Evolutionary conservation across 306 rosid species (phyloP).

Genomic region (Comarum palustre): DNA sequence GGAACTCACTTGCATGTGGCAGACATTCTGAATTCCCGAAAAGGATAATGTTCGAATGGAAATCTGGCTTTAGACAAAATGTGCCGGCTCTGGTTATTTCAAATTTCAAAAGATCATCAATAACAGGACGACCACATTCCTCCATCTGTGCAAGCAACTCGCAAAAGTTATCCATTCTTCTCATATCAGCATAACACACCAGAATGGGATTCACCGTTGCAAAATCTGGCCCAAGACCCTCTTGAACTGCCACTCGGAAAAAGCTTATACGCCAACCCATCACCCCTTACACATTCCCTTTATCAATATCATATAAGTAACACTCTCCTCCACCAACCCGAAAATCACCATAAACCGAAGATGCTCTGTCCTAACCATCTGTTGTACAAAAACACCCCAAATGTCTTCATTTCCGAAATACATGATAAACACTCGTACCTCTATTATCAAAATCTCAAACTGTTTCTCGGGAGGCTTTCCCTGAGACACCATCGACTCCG

Average conservation of each 20-base stretch:
- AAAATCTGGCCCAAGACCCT: constrained; percentile 59
- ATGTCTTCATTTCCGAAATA: too few relatives aligned
- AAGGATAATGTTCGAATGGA: too few relatives aligned
- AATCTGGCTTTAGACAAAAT: too few relatives aligned
- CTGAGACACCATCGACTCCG: too few relatives aligned
- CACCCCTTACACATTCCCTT: constrained; percentile 75
- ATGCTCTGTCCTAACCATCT: constrained; percentile 56
- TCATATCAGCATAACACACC: constrained; percentile 46
- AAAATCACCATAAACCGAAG: constrained; percentile 64
- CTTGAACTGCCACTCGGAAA: constrained; percentile 50
- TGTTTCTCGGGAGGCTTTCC: too few relatives aligned
- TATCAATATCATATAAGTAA: constrained; percentile 73
- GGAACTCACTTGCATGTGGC: too few relatives aligned
- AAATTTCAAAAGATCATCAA: constrained; percentile 51
- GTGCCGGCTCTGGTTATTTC: too few relatives aligned
- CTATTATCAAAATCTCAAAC: too few relatives aligned
- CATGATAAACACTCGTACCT: too few relatives aligned
- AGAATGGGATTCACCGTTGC: constrained; percentile 49
- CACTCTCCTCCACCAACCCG: constrained; percentile 65
- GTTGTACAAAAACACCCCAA: constrained; percentile 72
- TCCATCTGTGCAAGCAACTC: constrained; percentile 55
- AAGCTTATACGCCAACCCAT: constrained; percentile 57
- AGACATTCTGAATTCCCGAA: too few relatives aligned
- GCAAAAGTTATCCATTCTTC: constrained; percentile 47
- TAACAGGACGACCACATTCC: constrained; percentile 46